Base-by-base conservation (phyloP, 768 basidiomycete species). In the Leccinum longicurvipes region DNA sequence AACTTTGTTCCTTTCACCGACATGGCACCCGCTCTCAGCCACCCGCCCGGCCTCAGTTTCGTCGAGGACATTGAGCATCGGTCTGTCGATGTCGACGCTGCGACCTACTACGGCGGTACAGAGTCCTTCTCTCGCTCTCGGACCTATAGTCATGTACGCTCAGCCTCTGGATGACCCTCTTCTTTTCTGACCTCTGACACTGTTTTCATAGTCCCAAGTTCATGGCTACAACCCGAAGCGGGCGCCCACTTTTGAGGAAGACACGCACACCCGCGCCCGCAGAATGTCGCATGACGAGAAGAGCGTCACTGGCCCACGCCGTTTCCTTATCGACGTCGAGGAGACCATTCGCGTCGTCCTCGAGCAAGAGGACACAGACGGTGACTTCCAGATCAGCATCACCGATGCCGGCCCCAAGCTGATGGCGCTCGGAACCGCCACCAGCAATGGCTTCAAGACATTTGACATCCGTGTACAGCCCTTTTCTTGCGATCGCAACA, bases 351-450 rank as follows among this genome's bases (percentile, higher is more conserved):
- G 95, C 32, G 85, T 97, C 54, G 86, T 98, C 10, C 85, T 99
- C 27, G 93, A 97, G 73, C 96, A 98, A 70, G 96, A 99, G 70
- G 96, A 99, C 69, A 98, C 96, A 14, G 93, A 98, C 60, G 90
- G 89, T 29, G 93, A 98, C 71, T 93, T 96, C 69, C 93, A 96
- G 72, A 98, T 98, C 68, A 93, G 90, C 62, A 83, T 98, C 67
- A 94, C 90, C 21, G 96, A 99, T 69, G 92, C 93, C 57, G 95
- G 97, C 3, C 95, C 95, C 12, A 99, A 98, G 77, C 82, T 96
- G 70, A 87, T 98, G 81, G 85, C 95, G 0, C 80, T 99, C 53
- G 96, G 96, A 17, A 99, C 96, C 1, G 96, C 93, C 9, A 93
- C 93, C 4, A 93, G 91, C 72, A 99, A 99, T 73, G 96, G 95